Conservation (phyloP, 306 rosid genomes). For the Pterocarpus macrocarpus region DNA sequence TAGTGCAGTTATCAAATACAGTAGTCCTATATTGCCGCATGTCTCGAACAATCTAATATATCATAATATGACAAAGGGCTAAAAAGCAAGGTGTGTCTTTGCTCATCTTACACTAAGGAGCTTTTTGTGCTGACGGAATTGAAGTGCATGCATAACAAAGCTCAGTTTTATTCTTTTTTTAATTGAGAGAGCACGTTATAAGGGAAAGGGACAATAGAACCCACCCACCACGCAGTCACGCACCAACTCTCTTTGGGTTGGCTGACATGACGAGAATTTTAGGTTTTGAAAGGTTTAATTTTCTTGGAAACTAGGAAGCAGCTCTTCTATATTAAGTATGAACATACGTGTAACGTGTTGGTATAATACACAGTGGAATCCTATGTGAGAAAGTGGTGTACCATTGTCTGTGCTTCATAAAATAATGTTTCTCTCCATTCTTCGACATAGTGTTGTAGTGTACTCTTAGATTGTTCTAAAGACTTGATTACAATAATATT, state of each 20-base stretch:
- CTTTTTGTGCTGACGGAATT: conserved; percentile 7
- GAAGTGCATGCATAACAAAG: background rate
- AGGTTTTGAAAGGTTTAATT: background rate
- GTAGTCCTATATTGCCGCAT: background rate
- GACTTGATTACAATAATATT: too few relatives aligned
- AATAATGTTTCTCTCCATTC: background rate
- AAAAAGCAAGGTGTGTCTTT: conserved; percentile 2
- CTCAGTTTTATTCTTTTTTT: background rate
- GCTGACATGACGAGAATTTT: background rate
- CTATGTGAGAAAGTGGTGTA: conserved; percentile 36
- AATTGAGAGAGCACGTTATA: background rate
- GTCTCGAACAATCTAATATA: background rate
- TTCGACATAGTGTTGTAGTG: background rate
- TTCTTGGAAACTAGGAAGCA: conserved; percentile 10
- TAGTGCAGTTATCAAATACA: conserved; percentile 33
- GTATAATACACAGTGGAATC: conserved; percentile 47
- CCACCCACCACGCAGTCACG: conserved; percentile 20
- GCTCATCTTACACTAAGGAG: conserved; percentile 1
- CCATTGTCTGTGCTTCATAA: conserved; percentile 29
- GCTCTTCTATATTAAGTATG: background rate
- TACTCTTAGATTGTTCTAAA: too few relatives aligned
- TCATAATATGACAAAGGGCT: background rate
- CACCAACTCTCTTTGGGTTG: background rate
- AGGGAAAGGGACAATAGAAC: background rate
- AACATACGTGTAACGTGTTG: background rate